phyloP scores from a whole-genome alignment of 257 asterid genomes.

The Fraxinus quadrangulata region DNA sequence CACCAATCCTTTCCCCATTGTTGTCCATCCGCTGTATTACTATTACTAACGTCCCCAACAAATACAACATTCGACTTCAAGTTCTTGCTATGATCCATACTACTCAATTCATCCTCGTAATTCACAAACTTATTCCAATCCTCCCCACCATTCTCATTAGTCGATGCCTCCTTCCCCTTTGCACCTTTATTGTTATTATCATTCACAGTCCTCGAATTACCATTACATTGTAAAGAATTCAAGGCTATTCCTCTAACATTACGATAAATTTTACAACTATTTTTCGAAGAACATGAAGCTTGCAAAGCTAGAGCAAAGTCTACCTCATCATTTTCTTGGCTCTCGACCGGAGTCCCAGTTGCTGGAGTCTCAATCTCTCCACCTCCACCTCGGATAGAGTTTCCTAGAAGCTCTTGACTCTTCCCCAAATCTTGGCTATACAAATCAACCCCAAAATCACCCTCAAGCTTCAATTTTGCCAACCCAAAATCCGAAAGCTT shows the following conservation, averaged over 20 bases:
- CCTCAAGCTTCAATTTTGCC: conserved; percentile 82
- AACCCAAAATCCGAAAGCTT: conserved; percentile 97
- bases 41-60: conserved; percentile 32
- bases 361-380: conserved; percentile 58
- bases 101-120: conserved; percentile 58
- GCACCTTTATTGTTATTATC: conserved; percentile 31
- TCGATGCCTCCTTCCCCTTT: conserved; percentile 66
- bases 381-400: conserved; percentile 37
- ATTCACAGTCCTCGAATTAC: conserved; percentile 36
- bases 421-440: conserved; percentile 77
- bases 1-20: conserved; percentile 99
- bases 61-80: conserved; percentile 35
- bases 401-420: conserved; percentile 79
- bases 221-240: conserved; percentile 42
- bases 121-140: conserved; percentile 52
- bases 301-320: conserved; percentile 96
- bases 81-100: conserved; percentile 57
- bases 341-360: conserved; percentile 60
- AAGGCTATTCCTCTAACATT: conserved; percentile 47
- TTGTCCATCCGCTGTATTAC: conserved; percentile 31
- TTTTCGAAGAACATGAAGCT: conserved; percentile 70
- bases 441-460: conserved; percentile 73
- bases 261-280: conserved; percentile 45
- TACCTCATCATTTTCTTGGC: conserved; percentile 70
- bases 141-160: conserved; percentile 44